Percentiles rank a stretch among this genome's conserved stretches.
These are phyloP conservation scores for Rosa persica DNA, from an alignment of 306 rosid genomes.

Conservation along the genomic window DNA sequence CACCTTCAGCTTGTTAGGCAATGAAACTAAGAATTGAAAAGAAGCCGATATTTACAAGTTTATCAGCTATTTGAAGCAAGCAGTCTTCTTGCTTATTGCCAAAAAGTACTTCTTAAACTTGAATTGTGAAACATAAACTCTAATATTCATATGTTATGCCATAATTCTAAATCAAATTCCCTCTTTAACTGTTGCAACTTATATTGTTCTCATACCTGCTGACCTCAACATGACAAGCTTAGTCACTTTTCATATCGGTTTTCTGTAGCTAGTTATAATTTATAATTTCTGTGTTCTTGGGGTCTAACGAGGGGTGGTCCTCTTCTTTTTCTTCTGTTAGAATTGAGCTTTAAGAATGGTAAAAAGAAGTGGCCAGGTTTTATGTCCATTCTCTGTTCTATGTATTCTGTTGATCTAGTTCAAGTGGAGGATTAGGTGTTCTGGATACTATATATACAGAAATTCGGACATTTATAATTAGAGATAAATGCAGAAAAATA, in stretches of 20 bases:
- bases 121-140: background rate
- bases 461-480: background rate
- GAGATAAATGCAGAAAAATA: background rate
- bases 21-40: background rate
- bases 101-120: background rate
- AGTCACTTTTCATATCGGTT: background rate
- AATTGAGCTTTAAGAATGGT: background rate
- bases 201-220: background rate
- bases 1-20: conserved; percentile 3
- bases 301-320: background rate
- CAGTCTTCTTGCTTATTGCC: background rate
- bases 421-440: too few relatives aligned
- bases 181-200: background rate
- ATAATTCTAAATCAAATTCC: too few relatives aligned
- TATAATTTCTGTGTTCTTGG: background rate
- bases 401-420: background rate
- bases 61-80: background rate
- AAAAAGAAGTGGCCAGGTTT: background rate
- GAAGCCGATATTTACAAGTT: background rate
- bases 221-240: background rate
- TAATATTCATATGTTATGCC: background rate
- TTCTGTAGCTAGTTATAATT: background rate
- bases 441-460: too few relatives aligned
- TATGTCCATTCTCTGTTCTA: background rate
- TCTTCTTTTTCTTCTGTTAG: background rate